These are phyloP conservation scores for Acacia concinna DNA, from an alignment of 331 rosid genomes.

Conservation along the genomic window DNA sequence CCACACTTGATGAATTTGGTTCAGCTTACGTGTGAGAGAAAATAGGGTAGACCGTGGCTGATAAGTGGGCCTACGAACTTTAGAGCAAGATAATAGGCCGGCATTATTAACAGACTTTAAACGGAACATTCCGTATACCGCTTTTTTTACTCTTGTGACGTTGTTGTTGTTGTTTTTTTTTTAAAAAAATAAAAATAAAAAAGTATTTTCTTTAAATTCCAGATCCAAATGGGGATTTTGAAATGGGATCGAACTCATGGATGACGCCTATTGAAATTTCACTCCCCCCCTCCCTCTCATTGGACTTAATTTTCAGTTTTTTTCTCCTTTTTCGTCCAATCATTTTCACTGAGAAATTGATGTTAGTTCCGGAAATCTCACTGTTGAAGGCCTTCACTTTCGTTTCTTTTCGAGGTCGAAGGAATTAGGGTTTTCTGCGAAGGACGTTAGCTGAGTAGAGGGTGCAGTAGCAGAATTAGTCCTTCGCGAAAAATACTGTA, in stretches of 20 bases:
- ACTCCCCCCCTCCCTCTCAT: not conserved
- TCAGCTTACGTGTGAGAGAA: no score
- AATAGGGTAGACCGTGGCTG: no score
- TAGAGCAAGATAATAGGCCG: not conserved
- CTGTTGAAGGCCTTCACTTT: conserved; percentile 18
- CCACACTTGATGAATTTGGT: no score
- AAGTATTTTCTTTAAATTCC: not conserved
- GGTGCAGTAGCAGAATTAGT: not conserved
- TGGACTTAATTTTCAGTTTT: conserved; percentile 19
- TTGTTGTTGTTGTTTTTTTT: not conserved
- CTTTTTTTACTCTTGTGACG: not conserved
- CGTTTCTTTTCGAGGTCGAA: not conserved
- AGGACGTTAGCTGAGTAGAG: not conserved
- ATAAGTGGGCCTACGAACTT: no score
- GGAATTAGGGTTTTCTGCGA: conserved; percentile 37
- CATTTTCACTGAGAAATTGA: not conserved
- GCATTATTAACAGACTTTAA: not conserved
- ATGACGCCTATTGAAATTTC: conserved; percentile 32
- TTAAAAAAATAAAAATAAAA: no score
- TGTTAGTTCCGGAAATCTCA: not conserved
- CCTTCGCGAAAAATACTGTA: not conserved
- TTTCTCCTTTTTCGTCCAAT: not conserved
- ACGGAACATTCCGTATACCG: no score
- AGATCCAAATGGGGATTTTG: conserved; percentile 35
- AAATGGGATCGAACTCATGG: conserved; percentile 38